Base-by-base conservation (phyloP, 108 stramenopile species). In the Fistulifera solaris region DNA sequence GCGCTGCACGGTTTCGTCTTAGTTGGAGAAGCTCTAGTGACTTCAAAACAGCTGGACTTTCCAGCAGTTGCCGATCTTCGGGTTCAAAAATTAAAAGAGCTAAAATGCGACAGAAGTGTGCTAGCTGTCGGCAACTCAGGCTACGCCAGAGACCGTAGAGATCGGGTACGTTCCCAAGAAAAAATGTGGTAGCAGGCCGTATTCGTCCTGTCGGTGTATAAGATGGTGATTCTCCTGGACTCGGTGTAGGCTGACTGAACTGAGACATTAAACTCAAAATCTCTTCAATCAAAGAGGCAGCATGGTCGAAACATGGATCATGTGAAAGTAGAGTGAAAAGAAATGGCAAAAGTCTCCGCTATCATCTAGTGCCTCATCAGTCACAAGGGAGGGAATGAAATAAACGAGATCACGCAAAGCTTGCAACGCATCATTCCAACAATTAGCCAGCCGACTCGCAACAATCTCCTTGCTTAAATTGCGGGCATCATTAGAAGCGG, bases 11-110 rank as follows among this genome's bases (percentile, higher is more conserved):
- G 52, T 85, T 81, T n/a, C 86, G 38, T 42, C 88, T 70, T 22
- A 89, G 60, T 62, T 82, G 81, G 44, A 94, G 65, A 40, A 94
- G 60, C 58, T 81, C 85, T 56, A 88, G 54, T 24, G 84, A 88
- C 56, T 78, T 80, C 60, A 86, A 62, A 17, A 71, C 81, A 11
- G 69, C 61, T 16, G 83, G 67, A 50, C 75, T 73, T 58, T 92
- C 86, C 67, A 87, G 48, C 17, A 85, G 53, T 56, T 86, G 81
- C n/a, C 88, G 65, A 48, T 89, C 88, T 63, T 94, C 92, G n/a
- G 88, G 88, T 61, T 94, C 88, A 62, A 90, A 94, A 4, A 88
- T 66, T 12, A 87, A 60, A 50, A 94, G 73, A 8, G 87, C 87
- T 40, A 94, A 64, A 24, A 88, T 81, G 24, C 92, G 77, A 42